Conservation (phyloP, 148 eudicot species). For the Linanthus parryae region DNA sequence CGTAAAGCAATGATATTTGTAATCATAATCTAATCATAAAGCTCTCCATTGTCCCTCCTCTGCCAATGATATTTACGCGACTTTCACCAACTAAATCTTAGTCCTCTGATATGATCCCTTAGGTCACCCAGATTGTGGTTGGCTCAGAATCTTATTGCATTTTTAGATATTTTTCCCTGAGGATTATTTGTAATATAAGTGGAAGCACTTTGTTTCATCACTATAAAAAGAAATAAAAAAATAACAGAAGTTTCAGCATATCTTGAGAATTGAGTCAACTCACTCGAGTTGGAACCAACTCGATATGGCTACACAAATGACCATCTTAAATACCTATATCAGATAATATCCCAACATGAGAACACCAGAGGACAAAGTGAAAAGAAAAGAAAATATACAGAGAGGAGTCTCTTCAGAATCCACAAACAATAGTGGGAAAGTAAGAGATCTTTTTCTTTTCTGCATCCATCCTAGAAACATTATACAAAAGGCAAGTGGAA, state of each 20-base stretch:
- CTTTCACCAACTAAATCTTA: not conserved
- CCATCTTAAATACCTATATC: not conserved
- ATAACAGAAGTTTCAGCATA: not conserved
- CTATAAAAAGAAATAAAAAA: not conserved
- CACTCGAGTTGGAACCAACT: too few species aligned
- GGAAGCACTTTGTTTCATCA: not conserved
- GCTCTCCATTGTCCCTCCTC: not conserved
- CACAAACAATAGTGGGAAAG: too few species aligned
- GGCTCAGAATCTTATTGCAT: not conserved
- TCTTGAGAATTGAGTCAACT: not conserved
- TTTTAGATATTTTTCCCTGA: not conserved
- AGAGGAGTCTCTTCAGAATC: too few species aligned
- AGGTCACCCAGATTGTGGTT: not conserved
- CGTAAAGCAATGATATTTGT: not conserved
- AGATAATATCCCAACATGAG: not conserved
- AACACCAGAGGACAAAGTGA: too few species aligned
- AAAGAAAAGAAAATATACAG: too few species aligned
- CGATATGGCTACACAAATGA: not conserved
- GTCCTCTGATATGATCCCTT: not conserved
- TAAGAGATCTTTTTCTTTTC: too few species aligned
- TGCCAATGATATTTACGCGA: constrained; percentile 4
- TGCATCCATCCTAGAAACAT: too few species aligned
- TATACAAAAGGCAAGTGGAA: too few species aligned
- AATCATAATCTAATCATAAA: not conserved
- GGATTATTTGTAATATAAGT: not conserved